Base-by-base conservation (phyloP, 1,284 basidiomycete genomes). In the Fistulina hepatica region DNA sequence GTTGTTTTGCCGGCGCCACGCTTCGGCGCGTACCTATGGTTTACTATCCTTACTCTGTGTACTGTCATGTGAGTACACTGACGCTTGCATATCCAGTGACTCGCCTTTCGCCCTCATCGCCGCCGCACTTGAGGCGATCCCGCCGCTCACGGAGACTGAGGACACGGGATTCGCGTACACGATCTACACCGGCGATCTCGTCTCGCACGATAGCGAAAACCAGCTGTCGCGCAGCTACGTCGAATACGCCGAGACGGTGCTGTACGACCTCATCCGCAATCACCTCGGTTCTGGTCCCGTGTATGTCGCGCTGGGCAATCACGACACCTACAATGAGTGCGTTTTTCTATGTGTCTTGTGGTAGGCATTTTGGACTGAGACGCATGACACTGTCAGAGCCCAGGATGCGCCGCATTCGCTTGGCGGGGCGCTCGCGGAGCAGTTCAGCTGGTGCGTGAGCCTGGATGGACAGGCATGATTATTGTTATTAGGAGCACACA, bases 121-220 rank as follows among this genome's bases (percentile, higher is more conserved):
- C 28, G 63, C 84, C 5, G 73, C 72, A 0, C 57, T 89, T 10
- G 57, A 82, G 48, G 69, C 78, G 3, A 82, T 89, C 35, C 81
- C 80, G 11, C 63, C 64, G 3, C 58, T 89, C 12, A 69, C 81
- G 16, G 76, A 70, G 4, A 81, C 81, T 2, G 50, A 70, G 47
- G 55, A 66, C 7, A 63, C 57, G 22, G 72, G 76, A 2, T 81
- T 89, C 46, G 69, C 71, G 33, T 81, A 75, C 50, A 72, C 71
- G 0, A 41, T 89, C 16, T 84, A 73, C 49, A 89, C 85, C 0
- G 85, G 85, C 17, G 85, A 89, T 52, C 57, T 88, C 38, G 71
- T 84, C 23, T 73, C 79, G 8, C 81, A 85, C 51, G 82, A 85
- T 52, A 56, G 68, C 6, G 69, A 73, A 34, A 73, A 73, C 41